A percentile compares a stretch with the other conserved stretches of the same genome.
phyloP scores from a whole-genome alignment of 345 rosid genomes.

The Toxicodendron radicans region DNA sequence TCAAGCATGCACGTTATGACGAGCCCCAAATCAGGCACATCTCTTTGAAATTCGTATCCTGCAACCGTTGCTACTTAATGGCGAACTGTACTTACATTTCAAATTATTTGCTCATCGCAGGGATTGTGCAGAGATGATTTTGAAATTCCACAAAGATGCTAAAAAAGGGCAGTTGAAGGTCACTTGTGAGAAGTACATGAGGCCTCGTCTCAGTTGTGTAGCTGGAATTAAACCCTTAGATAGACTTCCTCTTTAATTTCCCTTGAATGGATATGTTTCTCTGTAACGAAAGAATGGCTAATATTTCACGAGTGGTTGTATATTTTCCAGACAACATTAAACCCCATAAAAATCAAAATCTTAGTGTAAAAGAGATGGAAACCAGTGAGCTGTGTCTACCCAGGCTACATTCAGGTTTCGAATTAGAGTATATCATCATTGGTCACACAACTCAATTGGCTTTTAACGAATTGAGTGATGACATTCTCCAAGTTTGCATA shows the following conservation, averaged over 20 bases:
- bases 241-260: conserved; percentile 34
- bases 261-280: neutral
- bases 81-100: neutral
- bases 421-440: neutral
- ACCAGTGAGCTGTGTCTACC: too few relatives aligned
- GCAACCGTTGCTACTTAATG: neutral
- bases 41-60: neutral
- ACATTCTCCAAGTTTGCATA: too few relatives aligned
- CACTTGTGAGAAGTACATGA: conserved; percentile 70
- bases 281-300: neutral
- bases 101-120: conserved; percentile 36
- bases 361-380: too few relatives aligned
- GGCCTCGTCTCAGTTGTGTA: conserved; percentile 44
- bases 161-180: conserved; percentile 57
- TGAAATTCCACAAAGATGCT: conserved; percentile 72
- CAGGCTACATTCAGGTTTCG: too few relatives aligned
- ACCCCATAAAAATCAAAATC: too few relatives aligned
- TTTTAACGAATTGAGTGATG: conserved; percentile 7
- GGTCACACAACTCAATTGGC: conserved; percentile 18
- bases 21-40: conserved; percentile 65
- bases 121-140: conserved; percentile 80
- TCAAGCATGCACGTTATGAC: conserved; percentile 58
- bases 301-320: too few relatives aligned
- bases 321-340: too few relatives aligned
- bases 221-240: conserved; percentile 68